Base-by-base conservation (phyloP, 106 monocot species). In the Acorus calamus region DNA sequence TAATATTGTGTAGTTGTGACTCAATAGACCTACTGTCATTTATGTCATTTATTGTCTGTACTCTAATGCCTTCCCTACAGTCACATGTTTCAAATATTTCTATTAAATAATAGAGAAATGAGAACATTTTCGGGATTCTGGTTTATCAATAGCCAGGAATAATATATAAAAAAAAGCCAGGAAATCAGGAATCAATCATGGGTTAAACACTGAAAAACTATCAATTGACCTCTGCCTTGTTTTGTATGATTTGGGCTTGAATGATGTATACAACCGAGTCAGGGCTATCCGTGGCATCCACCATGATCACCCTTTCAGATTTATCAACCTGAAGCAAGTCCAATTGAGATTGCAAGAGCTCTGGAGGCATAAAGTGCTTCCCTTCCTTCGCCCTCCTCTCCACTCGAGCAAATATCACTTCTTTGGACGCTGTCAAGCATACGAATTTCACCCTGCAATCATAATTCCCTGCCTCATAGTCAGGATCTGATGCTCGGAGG, bases 341-440 rank as follows among this genome's bases (percentile, higher is more conserved):
- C 13, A 91, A 60, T 57, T 98, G 96, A 6, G 85, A 87, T 42
- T 73, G 64, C 41, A 98, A 51, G 52, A 98, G 59, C 6, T 61
- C 70, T 8, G 65, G 66, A 12, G 87, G 91, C 91, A 98, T 98
- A 80, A 85, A 98, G 60, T 98, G 96, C 6, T 66, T 71, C 56
- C 83, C 91, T 52, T 78, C 72, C 47, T 55, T 50, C 2, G 76
- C 84, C 44, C 96, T 80, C 56, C 59, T 78, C 60, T 67, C 62
- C 9, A 98, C 72, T 75, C 91, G 82, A 0, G 76, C 85, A 11
- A 74, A 71, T 42, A 98, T 49, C 61, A 84, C 56, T 12, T 81
- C 73, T 5, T 47, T 62, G 49, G 91, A 65, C 1, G 87, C 91
- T 2, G 79, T 71, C 50, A 98, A 48, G 62, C 86, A 88, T 10